Conservation (phyloP, 345 rosid genomes). For the Noccaea bulbosa region DNA sequence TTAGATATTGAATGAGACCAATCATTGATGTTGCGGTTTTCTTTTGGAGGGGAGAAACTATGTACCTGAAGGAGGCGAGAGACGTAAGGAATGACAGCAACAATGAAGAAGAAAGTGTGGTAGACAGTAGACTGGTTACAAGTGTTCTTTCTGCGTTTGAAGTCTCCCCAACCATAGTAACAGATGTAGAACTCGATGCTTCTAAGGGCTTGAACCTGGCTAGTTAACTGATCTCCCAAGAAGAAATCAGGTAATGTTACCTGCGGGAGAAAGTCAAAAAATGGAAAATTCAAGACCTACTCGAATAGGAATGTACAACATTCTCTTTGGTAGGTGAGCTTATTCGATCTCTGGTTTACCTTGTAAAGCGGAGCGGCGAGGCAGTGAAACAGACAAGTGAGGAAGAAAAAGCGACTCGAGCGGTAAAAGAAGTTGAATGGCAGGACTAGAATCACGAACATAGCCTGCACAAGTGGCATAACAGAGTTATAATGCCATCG, state of each 20-base stretch:
- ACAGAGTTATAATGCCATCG: slow-evolving; percentile 10
- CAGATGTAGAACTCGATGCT: slow-evolving; percentile 73
- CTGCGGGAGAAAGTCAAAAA: slow-evolving; percentile 41
- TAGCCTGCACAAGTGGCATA: slow-evolving; percentile 26
- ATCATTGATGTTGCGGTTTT: background rate
- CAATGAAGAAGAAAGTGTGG: slow-evolving; percentile 54
- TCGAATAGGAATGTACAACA: slow-evolving; percentile 8
- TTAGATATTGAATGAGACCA: slow-evolving; percentile 9
- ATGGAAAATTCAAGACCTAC: background rate
- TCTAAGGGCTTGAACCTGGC: slow-evolving; percentile 77
- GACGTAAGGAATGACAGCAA: slow-evolving; percentile 60
- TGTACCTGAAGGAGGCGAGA: slow-evolving; percentile 65
- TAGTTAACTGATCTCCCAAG: slow-evolving; percentile 75
- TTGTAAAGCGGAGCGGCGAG: slow-evolving; percentile 46
- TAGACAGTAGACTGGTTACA: slow-evolving; percentile 42
- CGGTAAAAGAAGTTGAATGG: slow-evolving; percentile 46
- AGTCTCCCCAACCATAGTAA: slow-evolving; percentile 74
- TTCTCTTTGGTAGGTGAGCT: background rate
- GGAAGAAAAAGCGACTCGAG: slow-evolving; percentile 42
- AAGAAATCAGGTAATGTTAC: slow-evolving; percentile 74
- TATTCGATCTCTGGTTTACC: slow-evolving; percentile 28
- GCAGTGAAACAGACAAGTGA: slow-evolving; percentile 41
- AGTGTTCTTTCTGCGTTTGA: slow-evolving; percentile 43
- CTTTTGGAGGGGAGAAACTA: background rate
- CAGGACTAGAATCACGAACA: slow-evolving; percentile 36